Conservation (phyloP, 768 basidiomycete species). For the Suillus variegatus region DNA sequence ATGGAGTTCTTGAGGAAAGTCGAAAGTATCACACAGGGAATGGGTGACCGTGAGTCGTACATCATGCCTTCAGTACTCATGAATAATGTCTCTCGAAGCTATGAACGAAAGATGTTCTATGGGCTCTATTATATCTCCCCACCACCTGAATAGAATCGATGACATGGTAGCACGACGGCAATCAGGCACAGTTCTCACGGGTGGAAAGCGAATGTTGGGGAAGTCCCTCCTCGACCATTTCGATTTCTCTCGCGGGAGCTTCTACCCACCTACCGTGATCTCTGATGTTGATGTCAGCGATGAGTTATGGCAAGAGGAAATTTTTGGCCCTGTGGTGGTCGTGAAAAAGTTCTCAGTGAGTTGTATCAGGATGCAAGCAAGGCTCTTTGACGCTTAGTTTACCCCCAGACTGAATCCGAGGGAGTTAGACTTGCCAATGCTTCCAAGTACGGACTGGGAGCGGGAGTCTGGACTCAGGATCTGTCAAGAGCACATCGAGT, state of each 20-base stretch:
- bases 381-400: background rate
- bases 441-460: slow-evolving; percentile 79
- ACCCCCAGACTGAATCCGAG: slow-evolving; percentile 56
- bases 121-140: slow-evolving; percentile 75
- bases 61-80: background rate
- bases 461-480: slow-evolving; percentile 78
- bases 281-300: slow-evolving; percentile 55
- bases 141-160: slow-evolving; percentile 67
- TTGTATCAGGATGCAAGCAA: slow-evolving; percentile 20
- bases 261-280: slow-evolving; percentile 82
- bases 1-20: slow-evolving; percentile 61
- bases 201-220: slow-evolving; percentile 68
- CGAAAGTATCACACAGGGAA: slow-evolving; percentile 59
- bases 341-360: slow-evolving; percentile 54
- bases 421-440: slow-evolving; percentile 71
- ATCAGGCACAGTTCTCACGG: slow-evolving; percentile 53
- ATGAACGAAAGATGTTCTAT: slow-evolving; percentile 69
- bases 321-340: slow-evolving; percentile 86
- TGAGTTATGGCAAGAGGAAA: slow-evolving; percentile 78
- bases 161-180: slow-evolving; percentile 49
- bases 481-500: slow-evolving; percentile 77
- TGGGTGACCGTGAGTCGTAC: slow-evolving; percentile 70
- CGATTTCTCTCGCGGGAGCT: slow-evolving; percentile 70
- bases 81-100: slow-evolving; percentile 42
- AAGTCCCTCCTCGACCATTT: slow-evolving; percentile 66